Percentiles rank a stretch among this genome's conserved stretches.
phyloP scores from a whole-genome alignment of 106 monocot genomes.

The Phalaenopsis equestris region DNA sequence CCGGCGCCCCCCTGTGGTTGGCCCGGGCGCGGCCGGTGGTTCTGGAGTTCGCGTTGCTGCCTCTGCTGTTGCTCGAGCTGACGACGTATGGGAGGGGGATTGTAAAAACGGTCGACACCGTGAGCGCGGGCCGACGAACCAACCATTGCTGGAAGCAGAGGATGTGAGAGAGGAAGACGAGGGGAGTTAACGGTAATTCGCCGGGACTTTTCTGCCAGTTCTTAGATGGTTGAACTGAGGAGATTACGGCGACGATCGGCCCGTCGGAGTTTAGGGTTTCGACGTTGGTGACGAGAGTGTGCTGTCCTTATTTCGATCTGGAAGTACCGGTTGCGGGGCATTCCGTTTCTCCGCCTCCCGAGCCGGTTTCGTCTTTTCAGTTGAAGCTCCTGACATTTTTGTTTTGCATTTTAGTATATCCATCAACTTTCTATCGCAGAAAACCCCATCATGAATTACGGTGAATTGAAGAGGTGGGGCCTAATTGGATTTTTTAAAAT shows the following conservation, averaged over 20 bases:
- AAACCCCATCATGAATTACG: background rate
- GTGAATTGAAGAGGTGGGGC: no score
- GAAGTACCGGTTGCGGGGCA: background rate
- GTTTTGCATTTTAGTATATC: background rate
- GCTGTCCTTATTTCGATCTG: background rate
- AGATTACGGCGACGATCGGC: background rate
- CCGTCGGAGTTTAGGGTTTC: conserved; percentile 16
- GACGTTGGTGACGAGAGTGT: background rate
- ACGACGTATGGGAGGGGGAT: conserved; percentile 29
- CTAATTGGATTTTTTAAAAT: no score
- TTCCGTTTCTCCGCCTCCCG: conserved; percentile 7
- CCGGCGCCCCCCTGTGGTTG: no score
- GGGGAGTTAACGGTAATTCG: background rate
- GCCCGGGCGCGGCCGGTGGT: no score
- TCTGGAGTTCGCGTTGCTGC: conserved; percentile 27
- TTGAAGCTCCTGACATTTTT: background rate
- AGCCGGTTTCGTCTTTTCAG: background rate
- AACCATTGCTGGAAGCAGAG: conserved; percentile 26
- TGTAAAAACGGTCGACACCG: conserved; percentile 69
- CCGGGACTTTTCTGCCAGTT: background rate
- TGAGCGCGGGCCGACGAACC: conserved; percentile 33
- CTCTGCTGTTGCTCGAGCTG: conserved; percentile 36
- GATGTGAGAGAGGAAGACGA: conserved; percentile 26
- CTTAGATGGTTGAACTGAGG: background rate
- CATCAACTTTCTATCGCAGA: background rate